Percentiles rank a stretch among this genome's conserved stretches.
These are phyloP conservation scores for Pseudogymnoascus sp. DNA, from an alignment of 2,329 filamentous ascomycete species.

Conservation along the genomic window DNA sequence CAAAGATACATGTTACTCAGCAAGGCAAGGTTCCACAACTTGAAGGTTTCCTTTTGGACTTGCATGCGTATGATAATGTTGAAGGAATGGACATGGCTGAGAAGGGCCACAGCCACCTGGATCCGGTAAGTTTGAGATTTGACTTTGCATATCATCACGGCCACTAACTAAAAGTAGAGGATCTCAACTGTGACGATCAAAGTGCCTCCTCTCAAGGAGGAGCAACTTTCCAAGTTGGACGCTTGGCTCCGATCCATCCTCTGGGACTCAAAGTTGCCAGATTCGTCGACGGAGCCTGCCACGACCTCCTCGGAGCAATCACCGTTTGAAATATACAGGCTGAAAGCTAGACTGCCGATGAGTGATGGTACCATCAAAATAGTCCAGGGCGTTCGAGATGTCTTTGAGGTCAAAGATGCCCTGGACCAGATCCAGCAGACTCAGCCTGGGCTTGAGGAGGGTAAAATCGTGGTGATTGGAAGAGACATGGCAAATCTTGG, in stretches of 20 bases:
- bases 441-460: constrained; percentile 24
- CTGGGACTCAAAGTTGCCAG: constrained; percentile 66
- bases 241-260: constrained; percentile 74
- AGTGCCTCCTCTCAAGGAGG: constrained; percentile 49
- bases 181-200: constrained; percentile 76
- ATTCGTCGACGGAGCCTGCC: constrained; percentile 14
- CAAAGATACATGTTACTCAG: constrained; percentile 73
- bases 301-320: constrained; percentile 28
- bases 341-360: constrained; percentile 72
- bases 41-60: constrained; percentile 77
- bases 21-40: constrained; percentile 73
- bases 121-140: constrained; percentile 53
- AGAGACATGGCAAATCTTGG: constrained; percentile 44
- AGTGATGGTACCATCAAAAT: constrained; percentile 60
- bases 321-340: constrained; percentile 72
- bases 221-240: constrained; percentile 60
- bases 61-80: constrained; percentile 87
- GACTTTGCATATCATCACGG: neutral
- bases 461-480: constrained; percentile 60
- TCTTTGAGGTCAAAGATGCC: constrained; percentile 82
- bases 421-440: constrained; percentile 21
- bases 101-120: constrained; percentile 84
- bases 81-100: constrained; percentile 54
- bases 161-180: constrained; percentile 41
- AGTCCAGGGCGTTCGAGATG: constrained; percentile 83